Conservation (phyloP, 257 asterid genomes). For the Solanum infundibuliforme region DNA sequence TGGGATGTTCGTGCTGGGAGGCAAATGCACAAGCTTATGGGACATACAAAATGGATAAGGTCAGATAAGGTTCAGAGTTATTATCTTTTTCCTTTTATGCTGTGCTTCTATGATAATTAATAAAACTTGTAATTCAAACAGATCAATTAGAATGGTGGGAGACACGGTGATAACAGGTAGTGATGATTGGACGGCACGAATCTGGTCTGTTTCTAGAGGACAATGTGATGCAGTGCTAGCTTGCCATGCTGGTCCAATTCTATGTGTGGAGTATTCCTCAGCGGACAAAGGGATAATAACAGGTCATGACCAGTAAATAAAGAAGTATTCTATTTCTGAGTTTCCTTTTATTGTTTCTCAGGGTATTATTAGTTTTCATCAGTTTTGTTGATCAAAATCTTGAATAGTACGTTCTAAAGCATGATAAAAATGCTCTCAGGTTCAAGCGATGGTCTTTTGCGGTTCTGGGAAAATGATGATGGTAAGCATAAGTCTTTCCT, state of each 20-base stretch:
- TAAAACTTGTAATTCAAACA: conserved; percentile 18
- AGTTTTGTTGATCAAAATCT: neutral
- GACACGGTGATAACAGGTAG: conserved; percentile 89
- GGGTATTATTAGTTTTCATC: neutral
- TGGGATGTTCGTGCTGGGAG: conserved; percentile 94
- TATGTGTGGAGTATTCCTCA: conserved; percentile 73
- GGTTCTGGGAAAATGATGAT: conserved; percentile 93
- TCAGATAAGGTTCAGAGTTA: conserved; percentile 10
- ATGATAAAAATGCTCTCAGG: conserved; percentile 33
- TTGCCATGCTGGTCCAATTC: conserved; percentile 90
- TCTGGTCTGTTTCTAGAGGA: conserved; percentile 94
- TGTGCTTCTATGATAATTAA: conserved; percentile 11
- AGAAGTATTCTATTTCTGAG: neutral
- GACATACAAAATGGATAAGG: conserved; percentile 97
- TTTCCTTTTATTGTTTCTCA: neutral
- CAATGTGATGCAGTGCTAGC: conserved; percentile 92
- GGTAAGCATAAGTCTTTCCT: conserved; percentile 39
- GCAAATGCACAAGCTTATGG: conserved; percentile 88
- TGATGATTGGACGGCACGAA: conserved; percentile 99
- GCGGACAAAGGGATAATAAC: conserved; percentile 87
- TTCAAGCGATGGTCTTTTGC: conserved; percentile 82
- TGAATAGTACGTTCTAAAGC: conserved; percentile 1
- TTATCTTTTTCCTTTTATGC: conserved; percentile 6
- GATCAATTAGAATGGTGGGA: conserved; percentile 96
- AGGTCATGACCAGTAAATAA: conserved; percentile 29